Evolutionary conservation across 371 early-diverging fungal species (phyloP).

Genomic region (Neoconidiobolus thromboides): DNA sequence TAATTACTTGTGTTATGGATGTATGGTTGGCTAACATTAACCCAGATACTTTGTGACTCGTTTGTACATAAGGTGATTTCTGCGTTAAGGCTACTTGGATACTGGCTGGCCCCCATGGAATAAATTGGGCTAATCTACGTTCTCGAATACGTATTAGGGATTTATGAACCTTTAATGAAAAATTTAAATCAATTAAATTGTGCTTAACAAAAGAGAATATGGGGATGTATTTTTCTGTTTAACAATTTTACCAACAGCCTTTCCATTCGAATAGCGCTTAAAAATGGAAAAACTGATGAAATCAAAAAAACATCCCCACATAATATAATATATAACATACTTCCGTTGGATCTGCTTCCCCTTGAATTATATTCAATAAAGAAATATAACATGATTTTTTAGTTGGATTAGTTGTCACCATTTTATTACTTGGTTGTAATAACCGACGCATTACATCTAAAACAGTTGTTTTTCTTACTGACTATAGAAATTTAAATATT

Average conservation of each 20-base stretch:
- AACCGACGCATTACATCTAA: conserved; percentile 93
- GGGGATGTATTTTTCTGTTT: no score
- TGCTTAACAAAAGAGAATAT: not conserved
- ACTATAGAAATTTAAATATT: not conserved
- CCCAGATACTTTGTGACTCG: conserved; percentile 88
- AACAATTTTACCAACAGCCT: no score
- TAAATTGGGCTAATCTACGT: conserved; percentile 85
- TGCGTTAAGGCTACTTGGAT: conserved; percentile 91
- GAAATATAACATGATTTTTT: conserved; percentile 91
- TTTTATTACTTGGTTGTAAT: conserved; percentile 87
- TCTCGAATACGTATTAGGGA: conserved; percentile 89
- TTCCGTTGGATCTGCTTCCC: conserved; percentile 94
- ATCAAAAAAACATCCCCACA: no score
- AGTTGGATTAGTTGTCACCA: conserved; percentile 81
- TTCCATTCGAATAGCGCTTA: no score
- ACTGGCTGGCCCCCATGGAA: conserved; percentile 99
- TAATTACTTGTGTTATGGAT: conserved; percentile 63
- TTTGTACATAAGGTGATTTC: conserved; percentile 81
- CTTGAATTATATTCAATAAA: conserved; percentile 91
- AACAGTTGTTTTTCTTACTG: conserved; percentile 90
- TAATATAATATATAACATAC: conserved; percentile 20
- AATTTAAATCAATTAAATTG: not conserved
- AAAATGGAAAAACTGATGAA: no score
- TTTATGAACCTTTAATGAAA: conserved; percentile 61
- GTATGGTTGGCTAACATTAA: conserved; percentile 98